Conservation (phyloP, 768 basidiomycete genomes). For the Mycena kentingensis region DNA sequence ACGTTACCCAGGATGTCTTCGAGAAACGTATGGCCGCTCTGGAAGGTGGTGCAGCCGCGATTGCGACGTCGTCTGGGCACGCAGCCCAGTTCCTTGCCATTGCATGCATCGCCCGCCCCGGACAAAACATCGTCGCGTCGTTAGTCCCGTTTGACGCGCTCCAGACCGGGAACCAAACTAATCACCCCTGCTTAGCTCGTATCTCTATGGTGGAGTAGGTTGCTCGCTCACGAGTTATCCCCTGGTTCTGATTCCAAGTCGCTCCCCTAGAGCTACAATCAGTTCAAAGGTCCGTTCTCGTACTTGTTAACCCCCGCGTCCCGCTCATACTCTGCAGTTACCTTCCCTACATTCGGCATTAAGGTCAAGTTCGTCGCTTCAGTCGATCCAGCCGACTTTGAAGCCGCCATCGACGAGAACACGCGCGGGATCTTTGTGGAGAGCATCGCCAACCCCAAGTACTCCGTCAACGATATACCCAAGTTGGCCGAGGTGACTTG, state of each 20-base stretch:
- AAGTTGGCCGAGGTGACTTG: constrained; percentile 63
- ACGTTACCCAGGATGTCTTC: constrained; percentile 62
- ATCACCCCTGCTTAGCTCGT: constrained; percentile 41
- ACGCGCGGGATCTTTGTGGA: constrained; percentile 80
- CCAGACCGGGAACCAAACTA: background rate
- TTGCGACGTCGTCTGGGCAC: constrained; percentile 75
- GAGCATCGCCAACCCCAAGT: constrained; percentile 80
- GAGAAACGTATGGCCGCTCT: constrained; percentile 78
- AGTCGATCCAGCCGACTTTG: constrained; percentile 58
- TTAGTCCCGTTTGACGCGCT: constrained; percentile 33
- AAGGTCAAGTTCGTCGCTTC: constrained; percentile 62
- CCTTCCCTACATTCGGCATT: constrained; percentile 70
- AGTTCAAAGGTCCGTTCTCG: constrained; percentile 54
- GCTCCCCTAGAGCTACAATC: constrained; percentile 63
- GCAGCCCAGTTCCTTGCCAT: constrained; percentile 78
- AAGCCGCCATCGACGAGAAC: constrained; percentile 69
- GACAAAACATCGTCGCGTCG: constrained; percentile 81
- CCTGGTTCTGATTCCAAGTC: background rate
- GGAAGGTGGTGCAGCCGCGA: constrained; percentile 78
- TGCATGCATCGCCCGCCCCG: constrained; percentile 55
- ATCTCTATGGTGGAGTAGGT: constrained; percentile 69
- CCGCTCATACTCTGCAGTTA: constrained; percentile 41
- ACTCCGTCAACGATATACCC: constrained; percentile 64
- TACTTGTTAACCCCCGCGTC: background rate
- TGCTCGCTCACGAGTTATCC: background rate